phyloP scores from a whole-genome alignment of 495 filamentous ascomycete genomes.

The Penicillium soppii region DNA sequence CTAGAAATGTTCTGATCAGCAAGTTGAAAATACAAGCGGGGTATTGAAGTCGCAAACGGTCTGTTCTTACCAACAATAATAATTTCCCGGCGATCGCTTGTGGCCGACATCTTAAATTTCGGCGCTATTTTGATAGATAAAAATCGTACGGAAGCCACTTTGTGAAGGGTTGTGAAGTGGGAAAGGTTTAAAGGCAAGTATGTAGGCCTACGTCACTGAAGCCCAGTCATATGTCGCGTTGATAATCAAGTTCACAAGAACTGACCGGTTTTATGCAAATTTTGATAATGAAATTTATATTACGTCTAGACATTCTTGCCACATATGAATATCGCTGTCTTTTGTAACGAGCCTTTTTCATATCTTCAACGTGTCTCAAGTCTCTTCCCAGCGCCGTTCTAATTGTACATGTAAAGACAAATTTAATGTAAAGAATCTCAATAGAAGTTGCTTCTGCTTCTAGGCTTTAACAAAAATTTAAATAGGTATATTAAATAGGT shows the following conservation, averaged over 20 bases:
- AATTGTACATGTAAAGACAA: too few species aligned
- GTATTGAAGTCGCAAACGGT: slow-evolving; percentile 17
- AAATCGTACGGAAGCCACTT: slow-evolving; percentile 28
- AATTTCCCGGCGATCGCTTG: slow-evolving; percentile 56
- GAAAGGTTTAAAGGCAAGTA: neutral
- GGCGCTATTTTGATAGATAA: slow-evolving; percentile 18
- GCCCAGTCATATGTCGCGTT: slow-evolving; percentile 28
- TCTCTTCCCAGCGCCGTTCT: too few species aligned
- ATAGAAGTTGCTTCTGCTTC: too few species aligned
- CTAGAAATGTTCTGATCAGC: slow-evolving; percentile 41
- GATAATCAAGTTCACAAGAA: neutral
- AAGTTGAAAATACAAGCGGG: slow-evolving; percentile 21
- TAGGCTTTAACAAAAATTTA: too few species aligned
- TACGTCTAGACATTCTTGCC: neutral
- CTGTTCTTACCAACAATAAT: slow-evolving; percentile 63
- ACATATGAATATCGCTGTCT: too few species aligned
- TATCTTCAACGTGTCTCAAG: too few species aligned
- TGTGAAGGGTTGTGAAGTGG: slow-evolving; percentile 5
- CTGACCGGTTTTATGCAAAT: slow-evolving; percentile 1
- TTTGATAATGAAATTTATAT: neutral
- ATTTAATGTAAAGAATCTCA: too few species aligned
- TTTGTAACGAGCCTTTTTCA: too few species aligned
- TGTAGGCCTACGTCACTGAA: slow-evolving; percentile 28
- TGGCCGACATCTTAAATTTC: slow-evolving; percentile 34
- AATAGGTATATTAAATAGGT: too few species aligned